These are phyloP conservation scores for Bretschneidera sinensis DNA, from an alignment of 345 rosid species.

Conservation along the genomic window DNA sequence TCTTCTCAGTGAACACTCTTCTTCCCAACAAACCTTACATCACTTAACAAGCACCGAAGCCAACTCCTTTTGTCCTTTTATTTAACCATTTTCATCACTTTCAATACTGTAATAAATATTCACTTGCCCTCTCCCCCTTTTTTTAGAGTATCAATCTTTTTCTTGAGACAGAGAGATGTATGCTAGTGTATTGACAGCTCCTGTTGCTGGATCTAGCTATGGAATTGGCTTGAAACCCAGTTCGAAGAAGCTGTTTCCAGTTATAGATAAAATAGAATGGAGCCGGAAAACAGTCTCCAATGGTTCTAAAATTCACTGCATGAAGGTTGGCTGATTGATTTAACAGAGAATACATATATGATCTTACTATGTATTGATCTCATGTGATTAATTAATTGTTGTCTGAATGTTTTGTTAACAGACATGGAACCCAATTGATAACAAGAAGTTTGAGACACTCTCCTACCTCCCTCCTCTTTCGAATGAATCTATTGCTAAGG, in stretches of 20 bases:
- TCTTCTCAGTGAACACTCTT: slow-evolving; percentile 9
- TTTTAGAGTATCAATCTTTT: background rate
- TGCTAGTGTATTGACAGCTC: slow-evolving; percentile 27
- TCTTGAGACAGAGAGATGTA: slow-evolving; percentile 28
- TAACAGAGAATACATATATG: background rate
- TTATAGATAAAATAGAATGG: slow-evolving; percentile 35
- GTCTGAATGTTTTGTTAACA: slow-evolving; percentile 14
- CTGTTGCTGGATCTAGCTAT: slow-evolving; percentile 26
- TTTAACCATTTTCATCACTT: slow-evolving; percentile 8
- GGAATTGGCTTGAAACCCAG: slow-evolving; percentile 32
- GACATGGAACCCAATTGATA: slow-evolving; percentile 66
- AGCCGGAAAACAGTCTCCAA: slow-evolving; percentile 45
- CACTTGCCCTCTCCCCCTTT: background rate
- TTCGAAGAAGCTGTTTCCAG: slow-evolving; percentile 24
- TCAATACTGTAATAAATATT: background rate
- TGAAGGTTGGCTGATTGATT: slow-evolving; percentile 62
- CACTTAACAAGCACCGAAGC: slow-evolving; percentile 18
- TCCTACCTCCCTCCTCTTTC: slow-evolving; percentile 52
- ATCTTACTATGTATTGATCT: background rate
- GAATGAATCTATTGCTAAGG: slow-evolving; percentile 43
- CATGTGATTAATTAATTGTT: background rate
- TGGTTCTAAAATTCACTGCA: slow-evolving; percentile 47
- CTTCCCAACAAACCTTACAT: slow-evolving; percentile 20
- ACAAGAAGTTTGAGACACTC: slow-evolving; percentile 52
- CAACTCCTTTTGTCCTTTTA: slow-evolving; percentile 25